phyloP scores from a whole-genome alignment of 106 monocot genomes.

The Narthecium ossifragum region DNA sequence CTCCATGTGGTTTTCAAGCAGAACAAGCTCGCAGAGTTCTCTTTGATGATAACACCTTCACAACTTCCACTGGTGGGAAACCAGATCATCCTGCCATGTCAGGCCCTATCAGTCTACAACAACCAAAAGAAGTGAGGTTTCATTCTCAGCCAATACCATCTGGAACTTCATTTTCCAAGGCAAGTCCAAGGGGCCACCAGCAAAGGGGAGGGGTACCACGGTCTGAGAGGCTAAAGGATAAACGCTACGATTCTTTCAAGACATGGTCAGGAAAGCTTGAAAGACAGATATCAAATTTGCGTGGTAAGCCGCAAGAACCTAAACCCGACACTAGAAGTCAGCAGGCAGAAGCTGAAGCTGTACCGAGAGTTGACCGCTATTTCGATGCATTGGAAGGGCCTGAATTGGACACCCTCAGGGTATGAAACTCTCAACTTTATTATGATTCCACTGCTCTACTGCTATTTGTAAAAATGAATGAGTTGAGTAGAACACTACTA shows the following conservation, averaged over 20 bases:
- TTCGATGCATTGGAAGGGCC: slow-evolving; percentile 68
- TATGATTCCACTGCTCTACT: too few species aligned
- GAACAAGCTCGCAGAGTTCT: background rate
- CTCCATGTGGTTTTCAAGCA: background rate
- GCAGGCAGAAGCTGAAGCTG: slow-evolving; percentile 14
- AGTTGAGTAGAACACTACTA: too few species aligned
- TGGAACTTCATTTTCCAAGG: background rate
- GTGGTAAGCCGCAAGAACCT: slow-evolving; percentile 22
- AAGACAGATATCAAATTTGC: slow-evolving; percentile 26
- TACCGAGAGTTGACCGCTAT: slow-evolving; percentile 45
- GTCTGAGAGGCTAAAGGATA: slow-evolving; percentile 19
- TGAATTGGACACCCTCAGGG: slow-evolving; percentile 60
- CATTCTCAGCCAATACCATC: slow-evolving; percentile 21
- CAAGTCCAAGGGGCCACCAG: background rate
- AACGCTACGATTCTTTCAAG: slow-evolving; percentile 38
- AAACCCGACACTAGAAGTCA: slow-evolving; percentile 9
- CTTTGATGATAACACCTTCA: background rate
- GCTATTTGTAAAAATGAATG: too few species aligned
- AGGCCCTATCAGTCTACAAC: background rate
- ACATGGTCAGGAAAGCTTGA: slow-evolving; percentile 46
- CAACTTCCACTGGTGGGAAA: background rate
- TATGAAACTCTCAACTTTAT: slow-evolving; percentile 2
- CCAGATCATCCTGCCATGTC: background rate
- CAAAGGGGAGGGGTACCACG: background rate
- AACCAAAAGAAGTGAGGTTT: slow-evolving; percentile 4